These are phyloP conservation scores for Keithomyces neogunnii DNA, from an alignment of 2,329 filamentous ascomycete species.

Conservation along the genomic window DNA sequence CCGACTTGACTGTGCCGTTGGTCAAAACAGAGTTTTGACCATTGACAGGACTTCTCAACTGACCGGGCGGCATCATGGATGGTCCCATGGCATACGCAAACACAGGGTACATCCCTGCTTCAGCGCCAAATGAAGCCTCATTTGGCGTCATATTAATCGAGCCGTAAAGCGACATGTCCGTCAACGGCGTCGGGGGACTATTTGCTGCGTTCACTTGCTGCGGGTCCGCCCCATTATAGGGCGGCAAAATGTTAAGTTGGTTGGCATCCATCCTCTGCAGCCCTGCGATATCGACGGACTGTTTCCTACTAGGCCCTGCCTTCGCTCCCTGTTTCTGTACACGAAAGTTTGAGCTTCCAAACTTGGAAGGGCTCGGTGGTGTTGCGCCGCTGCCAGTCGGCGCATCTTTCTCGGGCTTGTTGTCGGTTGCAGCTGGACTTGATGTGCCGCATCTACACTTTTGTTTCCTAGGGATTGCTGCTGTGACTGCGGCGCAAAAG, in stretches of 20 bases:
- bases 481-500: constrained; percentile 54
- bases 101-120: constrained; percentile 22
- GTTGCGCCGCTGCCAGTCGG: constrained; percentile 13
- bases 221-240: constrained; percentile 18
- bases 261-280: constrained; percentile 46
- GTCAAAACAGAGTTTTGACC: constrained; percentile 11
- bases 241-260: constrained; percentile 39
- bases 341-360: constrained; percentile 28
- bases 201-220: constrained; percentile 15
- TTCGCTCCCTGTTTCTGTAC: constrained; percentile 36
- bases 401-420: constrained; percentile 17
- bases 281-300: constrained; percentile 39
- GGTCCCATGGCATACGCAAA: constrained; percentile 22
- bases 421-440: constrained; percentile 12
- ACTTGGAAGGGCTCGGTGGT: constrained; percentile 23
- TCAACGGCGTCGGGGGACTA: constrained; percentile 9
- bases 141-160: constrained; percentile 18
- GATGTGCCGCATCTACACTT: constrained; percentile 43
- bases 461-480: constrained; percentile 51
- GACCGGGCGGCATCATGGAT: constrained; percentile 12
- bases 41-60: constrained; percentile 12
- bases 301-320: constrained; percentile 29
- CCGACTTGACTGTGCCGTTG: constrained; percentile 11
- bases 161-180: constrained; percentile 18
- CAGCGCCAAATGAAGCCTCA: constrained; percentile 15